phyloP scores from a whole-genome alignment of 805 yeast genomes.

The Metschnikowia borealis region DNA sequence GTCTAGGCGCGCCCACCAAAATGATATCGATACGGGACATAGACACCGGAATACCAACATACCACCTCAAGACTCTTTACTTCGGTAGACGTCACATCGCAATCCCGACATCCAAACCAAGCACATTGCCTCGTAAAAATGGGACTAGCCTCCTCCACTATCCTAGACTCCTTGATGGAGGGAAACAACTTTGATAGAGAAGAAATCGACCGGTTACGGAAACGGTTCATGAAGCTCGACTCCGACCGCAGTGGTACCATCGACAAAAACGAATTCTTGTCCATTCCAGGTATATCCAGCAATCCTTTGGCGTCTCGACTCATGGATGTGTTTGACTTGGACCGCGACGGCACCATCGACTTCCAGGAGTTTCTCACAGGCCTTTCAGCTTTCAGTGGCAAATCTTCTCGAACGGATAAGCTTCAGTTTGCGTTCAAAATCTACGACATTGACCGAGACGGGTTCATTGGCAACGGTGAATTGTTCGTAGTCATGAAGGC shows the following conservation, averaged over 20 bases:
- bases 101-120: background rate
- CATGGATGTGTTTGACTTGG: conserved; percentile 91
- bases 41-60: background rate
- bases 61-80: background rate
- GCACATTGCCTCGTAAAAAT: conserved; percentile 21
- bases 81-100: background rate
- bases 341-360: conserved; percentile 89
- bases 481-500: conserved; percentile 84
- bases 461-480: conserved; percentile 93
- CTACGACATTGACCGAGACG: conserved; percentile 94
- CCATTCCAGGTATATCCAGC: conserved; percentile 86
- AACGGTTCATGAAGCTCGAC: conserved; percentile 92
- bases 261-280: conserved; percentile 83
- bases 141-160: conserved; percentile 61
- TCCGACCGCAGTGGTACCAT: conserved; percentile 89
- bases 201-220: conserved; percentile 86
- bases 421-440: conserved; percentile 86
- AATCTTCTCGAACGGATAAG: conserved; percentile 77
- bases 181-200: conserved; percentile 85
- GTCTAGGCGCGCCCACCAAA: background rate
- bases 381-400: conserved; percentile 80
- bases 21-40: background rate
- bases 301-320: conserved; percentile 88
- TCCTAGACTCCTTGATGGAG: conserved; percentile 67
- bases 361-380: conserved; percentile 92